Base-by-base conservation (phyloP, 257 asterid species). In the Gentiana macrophylla region DNA sequence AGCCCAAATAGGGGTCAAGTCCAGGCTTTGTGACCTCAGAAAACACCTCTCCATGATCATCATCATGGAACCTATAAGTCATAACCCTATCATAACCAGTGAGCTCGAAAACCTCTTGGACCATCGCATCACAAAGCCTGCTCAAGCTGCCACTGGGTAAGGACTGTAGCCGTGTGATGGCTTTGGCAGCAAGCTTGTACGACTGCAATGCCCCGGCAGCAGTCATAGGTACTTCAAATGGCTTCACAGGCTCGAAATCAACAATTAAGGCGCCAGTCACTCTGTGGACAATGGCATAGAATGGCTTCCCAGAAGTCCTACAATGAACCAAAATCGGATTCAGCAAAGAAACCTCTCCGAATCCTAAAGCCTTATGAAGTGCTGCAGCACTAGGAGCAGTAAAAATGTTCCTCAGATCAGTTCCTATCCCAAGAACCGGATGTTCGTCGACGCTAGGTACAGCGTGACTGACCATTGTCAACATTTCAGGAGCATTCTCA, bases 171-270 rank as follows among this genome's bases (percentile, higher is more conserved):
- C 96, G 83, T 8, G 94, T 74, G 48, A 91, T 91, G 35, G 98
- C 96, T 78, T 87, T 91, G 6, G 95, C 89, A 0, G 96, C 98
- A 35, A 91, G 94, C 75, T 91, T 91, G 62, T 91, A 91, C 1
- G 98, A 91, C 49, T 91, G 96, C 61, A 91, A 60, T 8, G 98
- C 98, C 37, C 98, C 98, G 8, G 98, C 98, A 38, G 98, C 96
- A 52, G 98, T 87, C 94, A 84, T 80, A 37, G 98, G 95, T 45
- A 81, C 96, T 75, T 91, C 98, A 46, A 80, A 81, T 57, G 95
- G 96, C 76, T 84, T 91, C 63, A 91, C 98, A 10, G 96, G 98
- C 91, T 91, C 98, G 52, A 91, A 91, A 71, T 91, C 98, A 11
- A 91, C 68, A 32, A 91, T 76, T 50, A 91, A 73, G 69, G 92